These are phyloP conservation scores for Protomyces pachydermus DNA, from an alignment of 1,139 yeast genomes.

Conservation along the genomic window DNA sequence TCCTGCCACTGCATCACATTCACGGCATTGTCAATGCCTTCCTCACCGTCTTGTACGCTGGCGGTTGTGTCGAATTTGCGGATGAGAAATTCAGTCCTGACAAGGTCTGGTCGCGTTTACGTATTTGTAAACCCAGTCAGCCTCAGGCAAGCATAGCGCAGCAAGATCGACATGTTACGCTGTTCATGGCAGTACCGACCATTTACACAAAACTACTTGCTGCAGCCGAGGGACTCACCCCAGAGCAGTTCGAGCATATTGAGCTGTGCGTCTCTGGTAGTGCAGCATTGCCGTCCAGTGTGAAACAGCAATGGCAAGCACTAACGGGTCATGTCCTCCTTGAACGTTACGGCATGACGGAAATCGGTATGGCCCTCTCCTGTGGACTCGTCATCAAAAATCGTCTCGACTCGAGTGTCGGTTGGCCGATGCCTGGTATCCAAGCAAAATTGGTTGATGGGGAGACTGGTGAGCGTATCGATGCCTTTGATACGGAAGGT, in stretches of 20 bases:
- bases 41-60: conserved; percentile 39
- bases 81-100: conserved; percentile 39
- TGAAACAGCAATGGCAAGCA: conserved; percentile 39
- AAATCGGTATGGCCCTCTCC: conserved; percentile 41
- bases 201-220: conserved; percentile 35
- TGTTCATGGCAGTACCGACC: conserved; percentile 43
- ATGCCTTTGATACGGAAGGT: conserved; percentile 35
- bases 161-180: conserved; percentile 37
- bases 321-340: conserved; percentile 39
- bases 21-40: conserved; percentile 42
- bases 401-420: conserved; percentile 39
- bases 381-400: conserved; percentile 37
- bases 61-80: conserved; percentile 40
- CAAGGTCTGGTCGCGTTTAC: conserved; percentile 35
- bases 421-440: conserved; percentile 40
- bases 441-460: conserved; percentile 38
- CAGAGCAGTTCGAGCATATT: conserved; percentile 27
- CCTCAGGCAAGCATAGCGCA: conserved; percentile 26
- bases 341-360: conserved; percentile 43
- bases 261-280: conserved; percentile 42
- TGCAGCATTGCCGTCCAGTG: conserved; percentile 41
- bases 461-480: conserved; percentile 32
- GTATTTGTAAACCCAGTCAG: conserved; percentile 27
- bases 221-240: neutral
- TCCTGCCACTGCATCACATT: conserved; percentile 42